Percentiles rank a stretch among this genome's conserved stretches.
Conservation (phyloP, 805 yeast genomes). For the Blastobotrys peoriensis region DNA sequence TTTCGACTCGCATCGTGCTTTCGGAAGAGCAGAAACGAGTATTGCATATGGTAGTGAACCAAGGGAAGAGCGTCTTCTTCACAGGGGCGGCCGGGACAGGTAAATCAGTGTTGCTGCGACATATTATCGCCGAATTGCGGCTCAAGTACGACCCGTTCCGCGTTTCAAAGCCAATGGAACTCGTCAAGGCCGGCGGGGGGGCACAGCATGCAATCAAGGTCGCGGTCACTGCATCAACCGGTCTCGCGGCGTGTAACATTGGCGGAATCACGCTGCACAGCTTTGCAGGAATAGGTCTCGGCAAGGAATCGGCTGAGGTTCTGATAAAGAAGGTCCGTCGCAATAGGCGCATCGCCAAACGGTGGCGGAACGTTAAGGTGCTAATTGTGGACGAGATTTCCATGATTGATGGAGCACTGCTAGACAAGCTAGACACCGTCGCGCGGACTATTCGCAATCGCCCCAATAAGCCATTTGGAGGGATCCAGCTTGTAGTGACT, state of each 20-base stretch:
- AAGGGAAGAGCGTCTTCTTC: conserved; percentile 64
- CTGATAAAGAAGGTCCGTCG: conserved; percentile 45
- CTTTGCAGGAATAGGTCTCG: conserved; percentile 82
- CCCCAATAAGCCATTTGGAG: conserved; percentile 72
- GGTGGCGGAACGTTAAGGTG: conserved; percentile 67
- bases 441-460: conserved; percentile 54
- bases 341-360: conserved; percentile 37
- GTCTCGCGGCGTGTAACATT: conserved; percentile 89
- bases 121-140: conserved; percentile 52
- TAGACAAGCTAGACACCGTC: conserved; percentile 66
- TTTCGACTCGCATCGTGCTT: conserved; percentile 25
- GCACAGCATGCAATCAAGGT: conserved; percentile 32
- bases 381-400: conserved; percentile 89
- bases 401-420: conserved; percentile 78
- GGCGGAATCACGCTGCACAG: conserved; percentile 87
- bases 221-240: conserved; percentile 93
- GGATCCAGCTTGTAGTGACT: conserved; percentile 79
- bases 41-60: conserved; percentile 55
- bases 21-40: conserved; percentile 50
- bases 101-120: conserved; percentile 77
- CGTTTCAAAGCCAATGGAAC: conserved; percentile 22
- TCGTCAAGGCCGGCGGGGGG: conserved; percentile 2
- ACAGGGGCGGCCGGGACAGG: conserved; percentile 99
- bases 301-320: conserved; percentile 43
- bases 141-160: conserved; percentile 33